A percentile compares a stretch with the other conserved stretches of the same genome.
Conservation (phyloP, 2,329 filamentous ascomycete genomes). For the Albophoma yamanashiensis region DNA sequence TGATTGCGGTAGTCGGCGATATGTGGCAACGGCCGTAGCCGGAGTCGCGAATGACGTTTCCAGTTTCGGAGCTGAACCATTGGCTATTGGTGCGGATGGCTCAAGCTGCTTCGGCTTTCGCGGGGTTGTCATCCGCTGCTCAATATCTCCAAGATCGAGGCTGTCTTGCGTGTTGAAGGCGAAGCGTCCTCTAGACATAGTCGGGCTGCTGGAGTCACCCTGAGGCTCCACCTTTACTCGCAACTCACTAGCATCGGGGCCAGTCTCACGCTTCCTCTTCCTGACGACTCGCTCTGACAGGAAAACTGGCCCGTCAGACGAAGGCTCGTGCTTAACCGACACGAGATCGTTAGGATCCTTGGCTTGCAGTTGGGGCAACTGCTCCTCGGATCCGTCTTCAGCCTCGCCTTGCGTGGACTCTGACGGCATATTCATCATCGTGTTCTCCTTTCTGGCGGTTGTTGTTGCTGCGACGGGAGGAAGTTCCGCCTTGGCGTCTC, state of each 20-base stretch:
- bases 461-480: not conserved
- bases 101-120: slow-evolving; percentile 21
- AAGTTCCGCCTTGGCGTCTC: not conserved
- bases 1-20: slow-evolving; percentile 4
- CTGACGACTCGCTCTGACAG: slow-evolving; percentile 38
- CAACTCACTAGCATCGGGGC: slow-evolving; percentile 10
- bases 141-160: slow-evolving; percentile 40
- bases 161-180: slow-evolving; percentile 38
- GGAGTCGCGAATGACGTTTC: slow-evolving; percentile 6
- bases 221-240: slow-evolving; percentile 31
- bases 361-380: slow-evolving; percentile 11
- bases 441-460: not conserved
- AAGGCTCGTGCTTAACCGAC: slow-evolving; percentile 38
- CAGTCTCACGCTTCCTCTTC: slow-evolving; percentile 30
- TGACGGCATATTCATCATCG: slow-evolving; percentile 7
- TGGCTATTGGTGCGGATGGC: slow-evolving; percentile 1
- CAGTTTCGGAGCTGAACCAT: not conserved
- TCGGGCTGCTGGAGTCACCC: slow-evolving; percentile 20
- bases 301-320: slow-evolving; percentile 40
- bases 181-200: slow-evolving; percentile 8
- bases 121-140: slow-evolving; percentile 21
- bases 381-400: slow-evolving; percentile 11
- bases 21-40: slow-evolving; percentile 9
- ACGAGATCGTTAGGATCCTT: slow-evolving; percentile 3
- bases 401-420: slow-evolving; percentile 18